Evolutionary conservation across 257 asterid species (phyloP), one percentile per base, ranked within the genome.

Genomic region (Parsonsia alboflavescens): DNA sequence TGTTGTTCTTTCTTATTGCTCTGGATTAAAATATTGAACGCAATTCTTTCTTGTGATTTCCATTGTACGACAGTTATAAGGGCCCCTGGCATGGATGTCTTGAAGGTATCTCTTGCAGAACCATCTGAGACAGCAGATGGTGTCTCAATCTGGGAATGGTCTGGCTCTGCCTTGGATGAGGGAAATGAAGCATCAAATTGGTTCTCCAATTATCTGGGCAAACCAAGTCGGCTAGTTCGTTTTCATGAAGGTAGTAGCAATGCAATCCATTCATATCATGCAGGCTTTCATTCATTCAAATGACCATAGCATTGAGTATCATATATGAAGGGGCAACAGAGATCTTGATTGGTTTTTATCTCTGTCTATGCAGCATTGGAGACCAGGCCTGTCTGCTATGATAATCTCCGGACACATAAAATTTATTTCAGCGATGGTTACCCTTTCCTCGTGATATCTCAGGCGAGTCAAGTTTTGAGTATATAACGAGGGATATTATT

Each of bases 371-470:
- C 90, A 91, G 96, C 66, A 11, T 77, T 86, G 4, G 82, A 77
- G 39, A 65, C 45, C 22, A 88, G 96, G 86, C 76, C 81, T 58
- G 88, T 83, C 19, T 75, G 76, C 45, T 75, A 87, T 24, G 68
- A 80, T 13, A 82, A 83, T 77, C 91, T 89, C 66, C 77, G 42
- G 45, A 80, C 79, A 53, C 70, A 85, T 73, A 80, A 79, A 64
- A 52, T 88, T 69, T 85, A 49, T 75, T 91, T 91, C 71, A 54
- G 56, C 28, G 93, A 88, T 68, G 52, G 4, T 46, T 91, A 82
- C 75, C 96, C 96, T 21, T 88, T 87, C 84, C 93, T 78, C 79
- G 45, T 89, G 24, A 36, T 73, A 42, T 87, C 97, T 71, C 91
- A 89, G 83, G 97, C 87, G 45, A 30, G 86, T 33, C 2, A 33